Percentiles rank a stretch among this genome's conserved stretches.
Conservation (phyloP, 2,329 filamentous ascomycete species). For the Ophiostoma populinum region DNA sequence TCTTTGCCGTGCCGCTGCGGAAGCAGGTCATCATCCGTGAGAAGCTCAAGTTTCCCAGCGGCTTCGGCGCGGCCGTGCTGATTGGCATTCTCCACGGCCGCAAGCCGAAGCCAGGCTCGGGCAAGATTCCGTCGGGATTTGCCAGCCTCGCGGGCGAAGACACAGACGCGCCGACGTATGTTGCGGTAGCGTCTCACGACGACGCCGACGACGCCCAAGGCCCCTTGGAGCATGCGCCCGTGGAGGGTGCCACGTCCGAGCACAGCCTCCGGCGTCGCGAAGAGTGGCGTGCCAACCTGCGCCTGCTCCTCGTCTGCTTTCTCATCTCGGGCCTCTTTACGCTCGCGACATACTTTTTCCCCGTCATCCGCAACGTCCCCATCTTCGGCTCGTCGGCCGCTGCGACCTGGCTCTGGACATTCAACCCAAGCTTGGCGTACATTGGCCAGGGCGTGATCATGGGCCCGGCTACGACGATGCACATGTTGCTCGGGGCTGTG, state of each 20-base stretch:
- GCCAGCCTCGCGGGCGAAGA: constrained; percentile 14
- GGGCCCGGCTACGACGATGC: constrained; percentile 84
- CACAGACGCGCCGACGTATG: background rate
- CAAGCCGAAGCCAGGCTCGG: constrained; percentile 2
- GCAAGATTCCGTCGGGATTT: constrained; percentile 13
- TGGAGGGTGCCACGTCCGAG: constrained; percentile 10
- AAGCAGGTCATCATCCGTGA: constrained; percentile 80
- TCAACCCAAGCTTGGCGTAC: constrained; percentile 95
- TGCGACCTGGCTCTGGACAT: constrained; percentile 75
- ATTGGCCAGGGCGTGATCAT: constrained; percentile 97
- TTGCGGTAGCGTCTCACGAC: background rate
- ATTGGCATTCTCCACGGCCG: constrained; percentile 73
- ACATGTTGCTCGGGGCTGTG: constrained; percentile 84
- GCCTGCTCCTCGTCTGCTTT: constrained; percentile 39
- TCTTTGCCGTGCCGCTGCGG: constrained; percentile 76
- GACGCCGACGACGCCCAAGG: background rate
- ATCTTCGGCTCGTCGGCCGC: constrained; percentile 64
- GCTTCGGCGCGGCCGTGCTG: constrained; percentile 86
- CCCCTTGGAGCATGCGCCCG: background rate
- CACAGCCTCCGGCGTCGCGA: constrained; percentile 18
- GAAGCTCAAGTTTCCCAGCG: constrained; percentile 83
- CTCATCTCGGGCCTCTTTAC: constrained; percentile 49
- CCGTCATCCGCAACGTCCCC: constrained; percentile 68
- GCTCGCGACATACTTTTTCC: constrained; percentile 76
- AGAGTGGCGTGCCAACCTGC: constrained; percentile 29